phyloP scores from a whole-genome alignment of 768 basidiomycete species.

The Fomitopsis serialis region DNA sequence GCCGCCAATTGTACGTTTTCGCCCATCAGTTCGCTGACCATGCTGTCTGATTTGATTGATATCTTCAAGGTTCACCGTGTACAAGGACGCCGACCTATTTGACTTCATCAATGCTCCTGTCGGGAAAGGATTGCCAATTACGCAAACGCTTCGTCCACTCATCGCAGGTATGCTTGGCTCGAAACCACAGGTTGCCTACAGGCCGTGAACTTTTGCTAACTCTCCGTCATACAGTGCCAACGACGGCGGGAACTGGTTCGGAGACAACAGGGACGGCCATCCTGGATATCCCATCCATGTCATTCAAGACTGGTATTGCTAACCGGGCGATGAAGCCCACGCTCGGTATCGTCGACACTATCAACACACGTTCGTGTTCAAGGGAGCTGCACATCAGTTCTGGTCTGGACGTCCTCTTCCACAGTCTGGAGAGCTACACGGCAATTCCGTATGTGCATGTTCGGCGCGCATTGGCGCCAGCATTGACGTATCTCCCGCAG shows the following conservation, averaged over 20 bases:
- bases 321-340: slow-evolving; percentile 87
- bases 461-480: neutral
- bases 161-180: slow-evolving; percentile 56
- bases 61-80: slow-evolving; percentile 68
- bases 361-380: slow-evolving; percentile 89
- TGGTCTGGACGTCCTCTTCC: slow-evolving; percentile 95
- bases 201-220: neutral
- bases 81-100: slow-evolving; percentile 87
- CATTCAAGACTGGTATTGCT: slow-evolving; percentile 97
- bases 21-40: neutral
- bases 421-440: slow-evolving; percentile 91
- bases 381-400: slow-evolving; percentile 83
- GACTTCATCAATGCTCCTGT: slow-evolving; percentile 97
- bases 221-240: slow-evolving; percentile 41
- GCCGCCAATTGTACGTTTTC: slow-evolving; percentile 75
- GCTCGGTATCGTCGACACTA: slow-evolving; percentile 75
- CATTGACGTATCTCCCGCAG: slow-evolving; percentile 28
- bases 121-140: slow-evolving; percentile 86
- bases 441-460: slow-evolving; percentile 71
- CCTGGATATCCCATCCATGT: slow-evolving; percentile 83
- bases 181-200: neutral
- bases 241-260: slow-evolving; percentile 84
- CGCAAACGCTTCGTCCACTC: slow-evolving; percentile 68
- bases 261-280: slow-evolving; percentile 96
- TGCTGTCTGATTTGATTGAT: slow-evolving; percentile 4